Evolutionary conservation across 139 green algal genomes (phyloP).

Genomic region (Closterium sp.): DNA sequence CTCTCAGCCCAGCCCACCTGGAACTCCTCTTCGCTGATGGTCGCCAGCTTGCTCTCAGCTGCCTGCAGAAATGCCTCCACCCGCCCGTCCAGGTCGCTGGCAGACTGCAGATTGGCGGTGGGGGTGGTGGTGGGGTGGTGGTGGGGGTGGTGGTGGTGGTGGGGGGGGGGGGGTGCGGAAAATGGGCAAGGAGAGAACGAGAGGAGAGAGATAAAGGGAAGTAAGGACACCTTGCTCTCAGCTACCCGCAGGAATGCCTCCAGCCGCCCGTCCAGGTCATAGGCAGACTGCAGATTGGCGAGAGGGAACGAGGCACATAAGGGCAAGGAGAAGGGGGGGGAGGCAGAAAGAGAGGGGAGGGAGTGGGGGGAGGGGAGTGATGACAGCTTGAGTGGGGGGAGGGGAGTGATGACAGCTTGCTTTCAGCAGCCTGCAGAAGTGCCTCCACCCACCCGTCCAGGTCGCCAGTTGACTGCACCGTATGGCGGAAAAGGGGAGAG

Average conservation of each 20-base stretch:
- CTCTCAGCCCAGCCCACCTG: conserved; percentile 46
- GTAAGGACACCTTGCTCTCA: background rate
- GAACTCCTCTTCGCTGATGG: conserved; percentile 20
- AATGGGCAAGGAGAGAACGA: conserved; percentile 3
- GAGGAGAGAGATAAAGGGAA: background rate
- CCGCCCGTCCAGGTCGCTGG: background rate
- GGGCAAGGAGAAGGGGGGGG: background rate
- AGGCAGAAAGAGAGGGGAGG: background rate
- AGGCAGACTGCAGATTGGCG: conserved; percentile 11
- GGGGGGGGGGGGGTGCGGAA: background rate
- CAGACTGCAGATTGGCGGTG: background rate
- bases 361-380: background rate
- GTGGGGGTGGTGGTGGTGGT: too few species aligned
- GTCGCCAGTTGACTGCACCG: background rate
- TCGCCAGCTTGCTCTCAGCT: conserved; percentile 12
- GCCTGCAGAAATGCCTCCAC: background rate
- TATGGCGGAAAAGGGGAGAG: too few species aligned
- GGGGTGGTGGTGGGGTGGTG: background rate
- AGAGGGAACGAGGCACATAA: background rate
- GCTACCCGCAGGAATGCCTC: conserved; percentile 30
- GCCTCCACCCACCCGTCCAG: too few species aligned
- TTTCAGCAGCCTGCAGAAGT: background rate
- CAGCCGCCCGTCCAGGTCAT: conserved; percentile 29
- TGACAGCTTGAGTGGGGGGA: background rate
- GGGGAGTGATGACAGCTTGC: background rate